Evolutionary conservation across 2,329 filamentous ascomycete genomes (phyloP).

Genomic region (Aureobasidium melanogenum): DNA sequence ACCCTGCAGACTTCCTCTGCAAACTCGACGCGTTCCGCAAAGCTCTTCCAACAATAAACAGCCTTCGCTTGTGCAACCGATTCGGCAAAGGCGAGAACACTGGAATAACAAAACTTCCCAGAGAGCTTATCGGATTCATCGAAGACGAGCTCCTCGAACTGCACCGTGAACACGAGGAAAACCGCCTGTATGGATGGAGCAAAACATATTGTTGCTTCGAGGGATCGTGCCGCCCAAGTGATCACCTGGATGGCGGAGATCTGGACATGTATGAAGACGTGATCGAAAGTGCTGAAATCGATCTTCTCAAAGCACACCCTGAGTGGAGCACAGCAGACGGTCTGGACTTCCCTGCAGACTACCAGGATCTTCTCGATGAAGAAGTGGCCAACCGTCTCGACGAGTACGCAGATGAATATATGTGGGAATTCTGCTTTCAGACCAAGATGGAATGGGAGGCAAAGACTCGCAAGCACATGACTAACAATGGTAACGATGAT

Average conservation of each 20-base stretch:
- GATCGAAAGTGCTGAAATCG: not conserved
- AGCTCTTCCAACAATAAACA: not conserved
- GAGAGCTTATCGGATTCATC: not conserved
- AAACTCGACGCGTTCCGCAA: not conserved
- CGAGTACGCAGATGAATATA: not conserved
- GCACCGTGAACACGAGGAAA: not conserved
- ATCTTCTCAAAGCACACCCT: not conserved
- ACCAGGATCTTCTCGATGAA: not conserved
- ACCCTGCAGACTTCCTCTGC: not conserved
- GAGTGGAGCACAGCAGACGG: not conserved
- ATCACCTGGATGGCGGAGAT: not conserved
- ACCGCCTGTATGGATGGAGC: not conserved
- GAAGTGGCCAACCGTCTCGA: not conserved
- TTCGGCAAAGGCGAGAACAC: not conserved
- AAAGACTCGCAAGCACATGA: not conserved
- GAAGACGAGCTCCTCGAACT: not conserved
- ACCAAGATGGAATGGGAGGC: not conserved
- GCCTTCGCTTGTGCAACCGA: not conserved
- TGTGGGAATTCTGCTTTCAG: not conserved
- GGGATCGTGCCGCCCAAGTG: not conserved
- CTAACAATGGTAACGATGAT: not conserved
- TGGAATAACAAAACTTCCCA: not conserved
- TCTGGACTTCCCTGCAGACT: not conserved
- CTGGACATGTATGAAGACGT: not conserved
- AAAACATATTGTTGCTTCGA: not conserved